A percentile compares a stretch with the other conserved stretches of the same genome.
These are phyloP conservation scores for Citrus maxima DNA, from an alignment of 345 rosid genomes.

Conservation along the genomic window DNA sequence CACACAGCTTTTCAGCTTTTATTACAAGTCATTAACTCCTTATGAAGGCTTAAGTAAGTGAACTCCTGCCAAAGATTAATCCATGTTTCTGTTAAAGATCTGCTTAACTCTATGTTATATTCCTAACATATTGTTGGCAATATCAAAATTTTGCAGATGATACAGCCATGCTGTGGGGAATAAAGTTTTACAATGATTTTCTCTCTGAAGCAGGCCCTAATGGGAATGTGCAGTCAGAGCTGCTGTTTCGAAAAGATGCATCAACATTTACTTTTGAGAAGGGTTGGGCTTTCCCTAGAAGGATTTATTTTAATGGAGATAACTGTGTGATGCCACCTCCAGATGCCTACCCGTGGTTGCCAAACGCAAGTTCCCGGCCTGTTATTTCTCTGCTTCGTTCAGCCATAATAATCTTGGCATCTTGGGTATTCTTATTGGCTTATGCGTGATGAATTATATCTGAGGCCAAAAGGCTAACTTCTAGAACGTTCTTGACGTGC, in stretches of 20 bases:
- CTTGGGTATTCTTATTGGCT: constrained; percentile 29
- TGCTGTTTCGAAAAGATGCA: constrained; percentile 69
- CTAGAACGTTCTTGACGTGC: neutral
- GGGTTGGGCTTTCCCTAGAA: constrained; percentile 93
- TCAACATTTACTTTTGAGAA: constrained; percentile 76
- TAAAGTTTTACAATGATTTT: constrained; percentile 78
- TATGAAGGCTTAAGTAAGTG: constrained; percentile 71
- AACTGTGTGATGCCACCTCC: constrained; percentile 96
- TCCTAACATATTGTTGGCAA: neutral
- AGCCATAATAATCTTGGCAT: constrained; percentile 17
- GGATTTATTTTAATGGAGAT: constrained; percentile 90
- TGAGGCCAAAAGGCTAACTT: constrained; percentile 10
- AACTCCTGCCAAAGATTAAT: neutral
- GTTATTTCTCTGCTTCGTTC: constrained; percentile 25
- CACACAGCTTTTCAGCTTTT: constrained; percentile 71
- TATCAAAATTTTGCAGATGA: constrained; percentile 54
- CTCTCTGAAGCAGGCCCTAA: constrained; percentile 78
- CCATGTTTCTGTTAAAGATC: neutral
- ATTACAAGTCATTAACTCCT: constrained; percentile 71
- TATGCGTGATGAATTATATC: constrained; percentile 28
- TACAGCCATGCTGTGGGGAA: constrained; percentile 87
- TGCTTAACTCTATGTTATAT: neutral
- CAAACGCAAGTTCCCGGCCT: constrained; percentile 46
- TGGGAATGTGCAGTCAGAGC: constrained; percentile 87
- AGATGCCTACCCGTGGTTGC: constrained; percentile 80